Evolutionary conservation across 148 eudicot species (phyloP).

Genomic region (Cornus suecica): DNA sequence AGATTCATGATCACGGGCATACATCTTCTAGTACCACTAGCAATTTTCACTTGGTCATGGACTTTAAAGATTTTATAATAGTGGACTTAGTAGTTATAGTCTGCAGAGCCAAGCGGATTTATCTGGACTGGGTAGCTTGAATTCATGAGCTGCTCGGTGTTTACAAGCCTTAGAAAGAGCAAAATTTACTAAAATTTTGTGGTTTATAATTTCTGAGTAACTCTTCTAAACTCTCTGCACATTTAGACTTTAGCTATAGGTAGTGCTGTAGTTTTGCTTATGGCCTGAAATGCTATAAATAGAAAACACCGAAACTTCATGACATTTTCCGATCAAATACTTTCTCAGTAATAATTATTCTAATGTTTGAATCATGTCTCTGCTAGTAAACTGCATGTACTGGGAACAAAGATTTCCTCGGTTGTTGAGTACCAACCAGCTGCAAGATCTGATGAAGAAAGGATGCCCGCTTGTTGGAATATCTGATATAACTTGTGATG

Average conservation of each 20-base stretch:
- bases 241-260: neutral
- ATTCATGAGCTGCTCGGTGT: neutral
- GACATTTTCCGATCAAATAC: neutral
- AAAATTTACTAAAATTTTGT: neutral
- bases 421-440: slow-evolving; percentile 71
- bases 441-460: slow-evolving; percentile 59
- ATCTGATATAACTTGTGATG: slow-evolving; percentile 93
- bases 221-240: neutral
- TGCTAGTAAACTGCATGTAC: slow-evolving; percentile 96
- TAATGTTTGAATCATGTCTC: slow-evolving; percentile 12
- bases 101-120: neutral
- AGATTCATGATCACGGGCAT: neutral
- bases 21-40: neutral
- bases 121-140: neutral
- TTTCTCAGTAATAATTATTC: neutral
- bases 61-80: neutral
- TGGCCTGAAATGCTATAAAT: neutral
- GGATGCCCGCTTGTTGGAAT: slow-evolving; percentile 82
- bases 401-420: slow-evolving; percentile 97
- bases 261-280: neutral
- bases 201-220: neutral
- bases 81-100: neutral
- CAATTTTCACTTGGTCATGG: neutral
- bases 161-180: neutral
- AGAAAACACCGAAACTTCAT: neutral